These are phyloP conservation scores for Hanseniaspora meyeri DNA, from an alignment of 805 yeast genomes.

Conservation along the genomic window DNA sequence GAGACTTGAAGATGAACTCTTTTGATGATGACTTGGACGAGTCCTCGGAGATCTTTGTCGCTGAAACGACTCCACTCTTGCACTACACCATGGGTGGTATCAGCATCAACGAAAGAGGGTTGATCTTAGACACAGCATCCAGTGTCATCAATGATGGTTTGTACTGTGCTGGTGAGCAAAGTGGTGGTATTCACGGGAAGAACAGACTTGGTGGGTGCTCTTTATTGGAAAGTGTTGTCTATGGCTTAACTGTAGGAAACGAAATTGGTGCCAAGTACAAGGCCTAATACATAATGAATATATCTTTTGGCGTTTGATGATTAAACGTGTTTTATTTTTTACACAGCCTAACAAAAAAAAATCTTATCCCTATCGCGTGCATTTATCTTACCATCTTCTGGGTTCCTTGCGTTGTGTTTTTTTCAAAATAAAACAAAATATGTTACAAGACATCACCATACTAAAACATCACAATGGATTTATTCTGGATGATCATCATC, in stretches of 20 bases:
- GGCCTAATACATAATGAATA: background rate
- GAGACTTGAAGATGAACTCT: conserved; percentile 27
- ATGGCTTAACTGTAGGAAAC: conserved; percentile 41
- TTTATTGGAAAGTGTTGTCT: conserved; percentile 48
- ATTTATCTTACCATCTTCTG: background rate
- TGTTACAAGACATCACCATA: background rate
- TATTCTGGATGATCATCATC: conserved; percentile 4
- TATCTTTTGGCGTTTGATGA: background rate
- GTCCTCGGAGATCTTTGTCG: conserved; percentile 32
- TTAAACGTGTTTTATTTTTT: background rate
- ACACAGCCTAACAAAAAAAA: no score
- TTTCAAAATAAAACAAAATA: background rate
- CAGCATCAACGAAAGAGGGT: conserved; percentile 37
- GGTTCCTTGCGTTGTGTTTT: background rate
- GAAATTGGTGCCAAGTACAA: conserved; percentile 19
- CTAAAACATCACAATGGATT: background rate
- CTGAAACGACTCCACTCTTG: conserved; percentile 47
- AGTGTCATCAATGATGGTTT: conserved; percentile 32
- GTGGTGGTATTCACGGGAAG: conserved; percentile 58
- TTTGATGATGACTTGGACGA: conserved; percentile 23
- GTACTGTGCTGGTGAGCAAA: conserved; percentile 54
- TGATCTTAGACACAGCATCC: conserved; percentile 29
- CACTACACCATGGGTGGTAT: conserved; percentile 64
- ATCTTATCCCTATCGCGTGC: background rate
- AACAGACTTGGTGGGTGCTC: conserved; percentile 51